A percentile compares a stretch with the other conserved stretches of the same genome.
phyloP scores from a whole-genome alignment of 495 filamentous ascomycete species.

The Elasticomyces elasticus region DNA sequence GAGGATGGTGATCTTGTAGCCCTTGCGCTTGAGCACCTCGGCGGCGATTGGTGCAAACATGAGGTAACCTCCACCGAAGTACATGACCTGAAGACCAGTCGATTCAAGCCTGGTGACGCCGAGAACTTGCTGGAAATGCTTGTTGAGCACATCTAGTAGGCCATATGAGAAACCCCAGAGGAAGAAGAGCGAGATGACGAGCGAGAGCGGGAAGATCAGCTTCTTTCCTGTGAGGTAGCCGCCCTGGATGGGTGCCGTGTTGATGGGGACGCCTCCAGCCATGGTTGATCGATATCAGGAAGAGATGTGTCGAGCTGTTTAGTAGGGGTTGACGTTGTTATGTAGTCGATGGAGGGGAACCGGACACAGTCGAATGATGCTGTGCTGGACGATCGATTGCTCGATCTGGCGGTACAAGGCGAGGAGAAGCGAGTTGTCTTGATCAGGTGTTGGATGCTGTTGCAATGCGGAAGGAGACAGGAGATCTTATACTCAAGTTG shows the following conservation, averaged over 20 bases:
- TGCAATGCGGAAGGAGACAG: neutral
- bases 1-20: constrained; percentile 30
- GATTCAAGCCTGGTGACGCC: constrained; percentile 42
- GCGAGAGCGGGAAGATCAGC: constrained; percentile 41
- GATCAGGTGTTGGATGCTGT: neutral
- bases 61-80: constrained; percentile 24
- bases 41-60: constrained; percentile 21
- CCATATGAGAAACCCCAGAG: constrained; percentile 84
- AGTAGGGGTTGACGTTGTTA: neutral
- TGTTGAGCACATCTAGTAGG: constrained; percentile 66
- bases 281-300: constrained; percentile 3
- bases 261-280: constrained; percentile 19
- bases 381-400: neutral
- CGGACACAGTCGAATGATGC: neutral
- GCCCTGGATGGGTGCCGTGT: constrained; percentile 11
- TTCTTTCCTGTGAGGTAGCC: constrained; percentile 19
- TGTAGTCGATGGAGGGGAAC: neutral
- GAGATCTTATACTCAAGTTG: neutral
- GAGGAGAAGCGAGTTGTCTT: neutral
- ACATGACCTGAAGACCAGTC: constrained; percentile 40
- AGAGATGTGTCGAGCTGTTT: neutral
- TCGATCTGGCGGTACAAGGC: constrained; percentile 4
- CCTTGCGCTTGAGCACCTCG: constrained; percentile 29
- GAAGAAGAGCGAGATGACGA: constrained; percentile 72
- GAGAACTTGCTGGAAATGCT: constrained; percentile 47